A percentile compares a stretch with the other conserved stretches of the same genome.
These are phyloP conservation scores for Gloeostereum incarnatum DNA, from an alignment of 768 basidiomycete genomes.

Conservation along the genomic window DNA sequence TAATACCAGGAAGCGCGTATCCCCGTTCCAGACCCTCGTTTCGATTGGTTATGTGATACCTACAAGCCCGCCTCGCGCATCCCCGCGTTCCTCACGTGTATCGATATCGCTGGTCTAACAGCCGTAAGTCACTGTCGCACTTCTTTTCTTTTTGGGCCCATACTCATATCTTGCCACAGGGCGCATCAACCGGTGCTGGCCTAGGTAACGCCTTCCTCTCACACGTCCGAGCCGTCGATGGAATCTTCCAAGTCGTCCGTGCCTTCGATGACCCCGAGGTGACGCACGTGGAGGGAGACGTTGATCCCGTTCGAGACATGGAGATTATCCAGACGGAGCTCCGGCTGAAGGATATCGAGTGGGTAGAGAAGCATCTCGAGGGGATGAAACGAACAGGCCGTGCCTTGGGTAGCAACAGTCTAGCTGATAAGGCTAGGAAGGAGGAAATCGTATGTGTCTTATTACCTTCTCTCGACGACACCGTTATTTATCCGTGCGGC, in stretches of 20 bases:
- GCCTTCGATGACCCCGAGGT: conserved; percentile 99
- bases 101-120: conserved; percentile 97
- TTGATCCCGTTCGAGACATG: conserved; percentile 95
- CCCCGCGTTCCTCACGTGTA: conserved; percentile 93
- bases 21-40: conserved; percentile 87
- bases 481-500: conserved; percentile 5
- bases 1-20: conserved; percentile 71
- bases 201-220: conserved; percentile 97
- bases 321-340: conserved; percentile 93
- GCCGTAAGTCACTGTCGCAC: conserved; percentile 43
- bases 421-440: conserved; percentile 93
- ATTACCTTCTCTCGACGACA: conserved; percentile 8
- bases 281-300: conserved; percentile 98
- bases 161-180: conserved; percentile 28
- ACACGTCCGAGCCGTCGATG: conserved; percentile 96
- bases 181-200: conserved; percentile 96
- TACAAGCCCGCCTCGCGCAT: conserved; percentile 88
- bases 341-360: conserved; percentile 95
- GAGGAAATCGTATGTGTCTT: conserved; percentile 76
- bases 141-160: neutral
- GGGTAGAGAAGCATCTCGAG: conserved; percentile 91
- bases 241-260: conserved; percentile 97
- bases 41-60: conserved; percentile 85
- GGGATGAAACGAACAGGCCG: conserved; percentile 65
- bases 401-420: conserved; percentile 59